Percentiles rank a stretch among this genome's conserved stretches.
phyloP scores from a whole-genome alignment of 192 early-diverging fungal genomes.

The Coemansia sp. region DNA sequence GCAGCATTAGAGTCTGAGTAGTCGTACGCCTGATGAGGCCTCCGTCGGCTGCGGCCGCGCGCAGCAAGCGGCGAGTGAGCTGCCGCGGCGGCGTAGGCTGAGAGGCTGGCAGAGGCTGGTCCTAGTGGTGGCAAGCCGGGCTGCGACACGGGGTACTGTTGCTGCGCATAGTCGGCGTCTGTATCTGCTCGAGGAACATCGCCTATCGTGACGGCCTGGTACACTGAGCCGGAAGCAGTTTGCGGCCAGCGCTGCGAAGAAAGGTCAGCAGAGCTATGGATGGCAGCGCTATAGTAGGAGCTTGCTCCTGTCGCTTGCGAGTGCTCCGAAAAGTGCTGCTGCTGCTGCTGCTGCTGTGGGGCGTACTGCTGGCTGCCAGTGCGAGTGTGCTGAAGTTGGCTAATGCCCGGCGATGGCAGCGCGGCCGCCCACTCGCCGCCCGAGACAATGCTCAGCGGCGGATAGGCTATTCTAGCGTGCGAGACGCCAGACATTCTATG shows the following conservation, averaged over 20 bases:
- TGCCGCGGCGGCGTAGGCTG: slow-evolving; percentile 18
- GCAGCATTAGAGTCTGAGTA: slow-evolving; percentile 25
- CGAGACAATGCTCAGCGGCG: slow-evolving; percentile 10
- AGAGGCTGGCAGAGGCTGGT: slow-evolving; percentile 29
- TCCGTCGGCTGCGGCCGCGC: slow-evolving; percentile 34
- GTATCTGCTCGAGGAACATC: background rate
- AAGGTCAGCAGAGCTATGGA: slow-evolving; percentile 1
- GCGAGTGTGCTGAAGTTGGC: slow-evolving; percentile 11
- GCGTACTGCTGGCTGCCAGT: slow-evolving; percentile 14
- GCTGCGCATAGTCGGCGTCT: slow-evolving; percentile 10
- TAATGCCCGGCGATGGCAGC: slow-evolving; percentile 7
- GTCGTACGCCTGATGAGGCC: slow-evolving; percentile 37
- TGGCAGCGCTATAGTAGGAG: background rate
- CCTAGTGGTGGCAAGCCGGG: slow-evolving; percentile 44
- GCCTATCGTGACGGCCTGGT: slow-evolving; percentile 29
- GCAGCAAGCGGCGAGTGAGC: slow-evolving; percentile 26
- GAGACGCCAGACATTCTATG: background rate
- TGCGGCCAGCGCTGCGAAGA: slow-evolving; percentile 5
- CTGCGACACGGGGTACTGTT: slow-evolving; percentile 43
- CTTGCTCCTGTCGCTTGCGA: background rate
- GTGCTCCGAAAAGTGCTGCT: background rate
- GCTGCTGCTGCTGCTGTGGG: background rate
- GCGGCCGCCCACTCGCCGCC: slow-evolving; percentile 7
- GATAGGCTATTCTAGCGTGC: slow-evolving; percentile 24
- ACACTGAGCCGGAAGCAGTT: background rate